Percentiles rank a stretch among this genome's conserved stretches.
Evolutionary conservation across 2,329 filamentous ascomycete genomes (phyloP).

Genomic region (Bipolaris zeicola): DNA sequence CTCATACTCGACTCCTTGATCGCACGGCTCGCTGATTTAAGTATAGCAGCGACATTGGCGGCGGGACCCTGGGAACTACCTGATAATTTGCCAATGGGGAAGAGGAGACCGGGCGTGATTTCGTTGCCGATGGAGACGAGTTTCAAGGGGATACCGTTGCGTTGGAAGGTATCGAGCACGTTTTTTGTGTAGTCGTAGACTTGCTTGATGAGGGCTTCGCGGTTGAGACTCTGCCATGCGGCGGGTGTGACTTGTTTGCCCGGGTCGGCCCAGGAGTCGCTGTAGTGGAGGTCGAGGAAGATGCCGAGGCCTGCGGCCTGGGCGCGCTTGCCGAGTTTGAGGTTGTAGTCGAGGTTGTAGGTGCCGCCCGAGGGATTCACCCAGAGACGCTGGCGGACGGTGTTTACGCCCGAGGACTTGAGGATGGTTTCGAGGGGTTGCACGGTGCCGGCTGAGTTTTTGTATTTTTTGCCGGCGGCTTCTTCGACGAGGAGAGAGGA

Average conservation of each 20-base stretch:
- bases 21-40: slow-evolving; percentile 67
- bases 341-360: slow-evolving; percentile 73
- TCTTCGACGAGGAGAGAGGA: slow-evolving; percentile 71
- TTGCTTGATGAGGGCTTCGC: slow-evolving; percentile 64
- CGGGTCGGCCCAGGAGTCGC: slow-evolving; percentile 75
- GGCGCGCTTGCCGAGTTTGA: slow-evolving; percentile 69
- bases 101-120: slow-evolving; percentile 70
- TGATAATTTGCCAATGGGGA: slow-evolving; percentile 64
- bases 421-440: slow-evolving; percentile 68
- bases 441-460: slow-evolving; percentile 58
- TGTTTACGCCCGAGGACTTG: slow-evolving; percentile 67
- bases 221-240: slow-evolving; percentile 64
- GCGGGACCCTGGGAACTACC: slow-evolving; percentile 56
- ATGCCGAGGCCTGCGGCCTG: slow-evolving; percentile 66
- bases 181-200: slow-evolving; percentile 72
- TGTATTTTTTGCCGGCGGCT: slow-evolving; percentile 65
- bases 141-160: slow-evolving; percentile 59
- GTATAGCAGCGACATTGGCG: slow-evolving; percentile 66
- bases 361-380: slow-evolving; percentile 65
- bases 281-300: slow-evolving; percentile 69
- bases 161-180: slow-evolving; percentile 65
- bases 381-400: slow-evolving; percentile 73
- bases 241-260: slow-evolving; percentile 65
- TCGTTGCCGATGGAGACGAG: slow-evolving; percentile 77
- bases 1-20: slow-evolving; percentile 66